Evolutionary conservation across 306 rosid species (phyloP).

Genomic region (Quercus glauca): DNA sequence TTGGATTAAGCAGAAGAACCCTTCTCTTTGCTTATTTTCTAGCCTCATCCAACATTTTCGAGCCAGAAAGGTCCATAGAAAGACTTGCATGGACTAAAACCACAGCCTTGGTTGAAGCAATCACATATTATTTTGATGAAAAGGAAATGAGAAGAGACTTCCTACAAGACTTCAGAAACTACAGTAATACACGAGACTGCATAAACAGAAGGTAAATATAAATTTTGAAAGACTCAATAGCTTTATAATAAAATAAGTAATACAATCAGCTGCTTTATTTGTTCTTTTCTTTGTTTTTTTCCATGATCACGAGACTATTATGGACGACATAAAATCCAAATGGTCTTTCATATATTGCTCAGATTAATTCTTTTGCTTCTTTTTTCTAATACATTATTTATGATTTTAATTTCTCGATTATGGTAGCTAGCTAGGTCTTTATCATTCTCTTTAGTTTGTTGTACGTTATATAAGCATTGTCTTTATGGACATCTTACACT

Average conservation of each 20-base stretch:
- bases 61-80: slow-evolving; percentile 64
- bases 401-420: background rate
- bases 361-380: background rate
- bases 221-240: too few relatives aligned
- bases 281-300: background rate
- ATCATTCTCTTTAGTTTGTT: background rate
- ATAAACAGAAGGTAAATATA: slow-evolving; percentile 24
- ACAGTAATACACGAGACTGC: slow-evolving; percentile 17
- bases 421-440: background rate
- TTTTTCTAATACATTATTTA: background rate
- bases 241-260: background rate
- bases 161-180: slow-evolving; percentile 35
- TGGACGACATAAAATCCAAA: background rate
- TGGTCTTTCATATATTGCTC: background rate
- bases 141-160: slow-evolving; percentile 43
- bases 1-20: slow-evolving; percentile 54
- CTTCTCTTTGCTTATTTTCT: slow-evolving; percentile 69
- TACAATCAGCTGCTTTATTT: background rate
- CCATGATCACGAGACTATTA: background rate
- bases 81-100: slow-evolving; percentile 85
- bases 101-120: slow-evolving; percentile 41
- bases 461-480: background rate
- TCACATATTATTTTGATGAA: slow-evolving; percentile 40
- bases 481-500: background rate
- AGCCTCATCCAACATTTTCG: slow-evolving; percentile 70